Evolutionary conservation across 345 rosid species (phyloP).

Genomic region (Hibiscus trionum): DNA sequence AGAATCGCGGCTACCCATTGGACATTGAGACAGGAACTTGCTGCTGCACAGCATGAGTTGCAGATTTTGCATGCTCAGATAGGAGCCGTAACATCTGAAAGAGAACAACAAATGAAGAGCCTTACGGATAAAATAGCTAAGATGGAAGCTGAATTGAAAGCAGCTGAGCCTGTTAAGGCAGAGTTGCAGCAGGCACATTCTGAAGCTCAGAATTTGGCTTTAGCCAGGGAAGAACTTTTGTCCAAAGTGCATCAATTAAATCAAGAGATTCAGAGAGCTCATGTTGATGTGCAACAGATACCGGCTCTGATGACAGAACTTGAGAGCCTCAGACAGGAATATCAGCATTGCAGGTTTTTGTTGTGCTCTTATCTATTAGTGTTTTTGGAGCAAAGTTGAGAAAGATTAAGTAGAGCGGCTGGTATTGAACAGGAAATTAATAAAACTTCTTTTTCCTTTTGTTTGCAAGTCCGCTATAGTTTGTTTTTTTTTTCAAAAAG

Average conservation of each 20-base stretch:
- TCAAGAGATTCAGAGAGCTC: constrained; percentile 72
- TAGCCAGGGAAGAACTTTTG: constrained; percentile 72
- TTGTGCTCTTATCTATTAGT: constrained; percentile 13
- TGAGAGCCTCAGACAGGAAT: constrained; percentile 76
- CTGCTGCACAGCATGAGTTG: constrained; percentile 86
- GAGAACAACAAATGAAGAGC: constrained; percentile 70
- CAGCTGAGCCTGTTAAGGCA: constrained; percentile 54
- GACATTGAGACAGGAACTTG: constrained; percentile 71
- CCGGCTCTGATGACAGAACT: constrained; percentile 77
- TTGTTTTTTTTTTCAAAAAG: neutral
- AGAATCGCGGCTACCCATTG: constrained; percentile 79
- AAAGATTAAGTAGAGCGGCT: neutral
- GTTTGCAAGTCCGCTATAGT: neutral
- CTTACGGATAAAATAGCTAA: constrained; percentile 59
- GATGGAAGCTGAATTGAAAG: constrained; percentile 72
- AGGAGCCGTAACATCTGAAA: constrained; percentile 59
- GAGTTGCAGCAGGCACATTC: constrained; percentile 68
- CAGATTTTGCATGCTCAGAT: constrained; percentile 71
- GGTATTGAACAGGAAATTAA: constrained; percentile 10
- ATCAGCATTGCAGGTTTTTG: constrained; percentile 82
- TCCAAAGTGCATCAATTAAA: constrained; percentile 65
- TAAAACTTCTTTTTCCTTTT: neutral
- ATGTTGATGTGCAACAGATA: constrained; percentile 66
- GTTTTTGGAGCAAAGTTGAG: constrained; percentile 6
- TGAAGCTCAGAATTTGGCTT: constrained; percentile 66